These are phyloP conservation scores for Colletotrichum melonis DNA, from an alignment of 2,329 filamentous ascomycete species.

Conservation along the genomic window DNA sequence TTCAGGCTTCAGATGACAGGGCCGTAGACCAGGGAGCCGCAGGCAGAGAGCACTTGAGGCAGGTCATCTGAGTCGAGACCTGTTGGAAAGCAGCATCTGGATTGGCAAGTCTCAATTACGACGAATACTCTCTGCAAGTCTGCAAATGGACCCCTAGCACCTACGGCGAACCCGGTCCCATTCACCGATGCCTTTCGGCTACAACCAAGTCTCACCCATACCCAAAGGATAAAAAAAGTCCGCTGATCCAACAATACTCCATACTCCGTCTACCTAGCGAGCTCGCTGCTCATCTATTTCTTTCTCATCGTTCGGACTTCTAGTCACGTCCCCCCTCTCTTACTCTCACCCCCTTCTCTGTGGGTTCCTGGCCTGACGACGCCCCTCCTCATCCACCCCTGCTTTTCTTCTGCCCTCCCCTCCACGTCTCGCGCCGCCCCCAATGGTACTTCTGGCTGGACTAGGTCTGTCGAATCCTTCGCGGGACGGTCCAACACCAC, in stretches of 20 bases:
- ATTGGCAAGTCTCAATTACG: neutral
- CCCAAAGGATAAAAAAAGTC: neutral
- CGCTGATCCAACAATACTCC: neutral
- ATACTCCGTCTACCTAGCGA: neutral
- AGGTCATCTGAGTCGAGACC: neutral
- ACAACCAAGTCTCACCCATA: neutral
- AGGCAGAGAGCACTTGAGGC: neutral
- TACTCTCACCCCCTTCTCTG: neutral
- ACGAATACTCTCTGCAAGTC: neutral
- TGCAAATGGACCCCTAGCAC: neutral
- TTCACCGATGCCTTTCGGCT: neutral
- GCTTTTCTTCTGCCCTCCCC: neutral
- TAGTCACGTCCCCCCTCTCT: neutral
- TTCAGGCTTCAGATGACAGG: neutral
- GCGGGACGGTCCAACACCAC: conserved; percentile 16
- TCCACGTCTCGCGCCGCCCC: conserved; percentile 27
- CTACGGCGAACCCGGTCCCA: neutral
- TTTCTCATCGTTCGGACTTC: neutral
- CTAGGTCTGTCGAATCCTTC: conserved; percentile 25
- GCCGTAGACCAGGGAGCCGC: neutral
- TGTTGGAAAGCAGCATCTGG: neutral
- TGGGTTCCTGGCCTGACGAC: neutral
- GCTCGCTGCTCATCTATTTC: neutral
- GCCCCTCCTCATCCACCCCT: neutral
- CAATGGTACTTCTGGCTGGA: conserved; percentile 24